A percentile compares a stretch with the other conserved stretches of the same genome.
phyloP scores from a whole-genome alignment of 805 yeast species.

The Candida hungchunana region DNA sequence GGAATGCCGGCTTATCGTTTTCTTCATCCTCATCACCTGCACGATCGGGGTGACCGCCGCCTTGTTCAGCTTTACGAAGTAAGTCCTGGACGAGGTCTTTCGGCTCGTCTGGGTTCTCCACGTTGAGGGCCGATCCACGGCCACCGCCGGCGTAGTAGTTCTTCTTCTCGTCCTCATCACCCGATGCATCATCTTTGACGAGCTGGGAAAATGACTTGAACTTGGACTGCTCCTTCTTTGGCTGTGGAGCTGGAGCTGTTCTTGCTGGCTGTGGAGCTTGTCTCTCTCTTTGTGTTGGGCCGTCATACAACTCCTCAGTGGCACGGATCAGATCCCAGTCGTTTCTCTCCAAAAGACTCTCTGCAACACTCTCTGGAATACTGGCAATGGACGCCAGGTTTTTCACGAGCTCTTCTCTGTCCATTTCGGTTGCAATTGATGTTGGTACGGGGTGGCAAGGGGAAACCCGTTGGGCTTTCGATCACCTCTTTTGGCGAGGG shows the following conservation, averaged over 20 bases:
- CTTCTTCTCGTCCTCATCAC: slow-evolving; percentile 51
- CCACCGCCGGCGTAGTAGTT: slow-evolving; percentile 64
- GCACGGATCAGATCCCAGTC: too few species aligned
- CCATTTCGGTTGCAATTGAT: too few species aligned
- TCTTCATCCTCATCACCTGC: slow-evolving; percentile 23
- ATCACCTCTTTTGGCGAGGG: too few species aligned
- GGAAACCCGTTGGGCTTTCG: too few species aligned
- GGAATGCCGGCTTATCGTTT: slow-evolving; percentile 35
- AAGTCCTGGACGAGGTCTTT: slow-evolving; percentile 48
- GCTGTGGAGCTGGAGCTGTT: slow-evolving; percentile 2
- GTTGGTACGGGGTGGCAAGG: too few species aligned
- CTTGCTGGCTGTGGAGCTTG: slow-evolving; percentile 9
- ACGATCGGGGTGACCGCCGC: slow-evolving; percentile 40
- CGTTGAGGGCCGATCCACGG: slow-evolving; percentile 74
- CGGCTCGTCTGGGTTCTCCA: slow-evolving; percentile 57
- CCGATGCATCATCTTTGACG: slow-evolving; percentile 36
- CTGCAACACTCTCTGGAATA: slow-evolving; percentile 2
- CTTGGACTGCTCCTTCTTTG: slow-evolving; percentile 20
- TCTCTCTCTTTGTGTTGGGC: background rate
- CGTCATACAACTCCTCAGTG: too few species aligned
- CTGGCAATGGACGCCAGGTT: slow-evolving; percentile 19
- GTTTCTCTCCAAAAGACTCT: too few species aligned
- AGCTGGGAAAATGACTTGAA: slow-evolving; percentile 39
- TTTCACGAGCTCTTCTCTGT: too few species aligned
- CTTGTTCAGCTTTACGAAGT: slow-evolving; percentile 63